These are phyloP conservation scores for Atkinsonella texensis DNA, from an alignment of 2,329 filamentous ascomycete genomes.

Conservation along the genomic window DNA sequence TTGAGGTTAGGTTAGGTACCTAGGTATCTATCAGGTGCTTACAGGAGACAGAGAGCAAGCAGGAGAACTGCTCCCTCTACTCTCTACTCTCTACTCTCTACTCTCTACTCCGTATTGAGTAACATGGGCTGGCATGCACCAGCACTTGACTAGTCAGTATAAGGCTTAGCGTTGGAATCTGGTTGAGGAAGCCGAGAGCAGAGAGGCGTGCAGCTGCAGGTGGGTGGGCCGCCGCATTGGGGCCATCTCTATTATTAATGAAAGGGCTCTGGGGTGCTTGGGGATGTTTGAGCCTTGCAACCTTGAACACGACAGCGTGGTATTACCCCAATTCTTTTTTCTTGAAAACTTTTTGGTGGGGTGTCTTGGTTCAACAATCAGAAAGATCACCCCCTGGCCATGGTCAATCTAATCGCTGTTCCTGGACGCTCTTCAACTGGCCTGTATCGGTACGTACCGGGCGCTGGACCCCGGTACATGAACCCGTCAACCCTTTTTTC, in stretches of 20 bases:
- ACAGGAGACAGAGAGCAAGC: background rate
- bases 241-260: background rate
- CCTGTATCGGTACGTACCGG: slow-evolving; percentile 4
- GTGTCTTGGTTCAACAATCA: slow-evolving; percentile 24
- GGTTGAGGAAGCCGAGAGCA: slow-evolving; percentile 12
- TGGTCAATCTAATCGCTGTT: slow-evolving; percentile 13
- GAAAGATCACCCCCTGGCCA: slow-evolving; percentile 8
- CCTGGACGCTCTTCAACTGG: background rate
- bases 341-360: slow-evolving; percentile 21
- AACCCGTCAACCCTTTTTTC: background rate
- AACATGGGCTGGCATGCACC: background rate
- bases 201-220: background rate
- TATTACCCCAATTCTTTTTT: slow-evolving; percentile 22
- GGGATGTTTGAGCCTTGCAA: background rate
- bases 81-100: no score
- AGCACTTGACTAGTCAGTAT: slow-evolving; percentile 6
- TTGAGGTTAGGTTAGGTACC: no score
- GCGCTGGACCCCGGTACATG: background rate
- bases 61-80: background rate
- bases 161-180: slow-evolving; percentile 11
- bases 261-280: background rate
- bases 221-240: background rate
- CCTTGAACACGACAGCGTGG: slow-evolving; percentile 3
- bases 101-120: background rate
- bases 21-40: no score